Percentiles rank a stretch among this genome's conserved stretches.
Conservation (phyloP, 257 asterid genomes). For the Solanum raphanifolium region DNA sequence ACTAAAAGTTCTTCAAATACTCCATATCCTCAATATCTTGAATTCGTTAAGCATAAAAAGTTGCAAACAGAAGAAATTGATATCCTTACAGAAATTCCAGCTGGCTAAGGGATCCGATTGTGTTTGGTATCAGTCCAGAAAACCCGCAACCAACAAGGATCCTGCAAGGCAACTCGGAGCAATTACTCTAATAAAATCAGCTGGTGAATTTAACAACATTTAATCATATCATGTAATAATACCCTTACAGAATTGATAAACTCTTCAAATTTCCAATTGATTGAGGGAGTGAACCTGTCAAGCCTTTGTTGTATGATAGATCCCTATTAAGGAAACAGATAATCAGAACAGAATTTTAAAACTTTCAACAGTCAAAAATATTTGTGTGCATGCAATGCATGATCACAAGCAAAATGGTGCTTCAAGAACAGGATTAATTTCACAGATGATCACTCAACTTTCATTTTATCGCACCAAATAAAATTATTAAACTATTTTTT, state of each 20-base stretch:
- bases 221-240: background rate
- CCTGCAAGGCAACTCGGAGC: slow-evolving; percentile 25
- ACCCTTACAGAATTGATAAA: slow-evolving; percentile 64
- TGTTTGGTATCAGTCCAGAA: slow-evolving; percentile 50
- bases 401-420: background rate
- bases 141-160: slow-evolving; percentile 76
- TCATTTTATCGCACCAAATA: background rate
- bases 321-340: slow-evolving; percentile 39
- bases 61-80: background rate
- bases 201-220: background rate
- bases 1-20: background rate
- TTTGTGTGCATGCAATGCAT: background rate
- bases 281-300: slow-evolving; percentile 61
- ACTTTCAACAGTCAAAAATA: background rate
- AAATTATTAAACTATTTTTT: background rate
- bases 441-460: background rate
- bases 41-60: background rate
- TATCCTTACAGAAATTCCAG: slow-evolving; percentile 59
- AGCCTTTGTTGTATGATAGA: slow-evolving; percentile 59
- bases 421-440: background rate
- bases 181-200: background rate
- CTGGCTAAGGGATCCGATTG: slow-evolving; percentile 58
- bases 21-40: background rate
- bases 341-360: background rate
- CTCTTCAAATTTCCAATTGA: slow-evolving; percentile 47